Conservation (phyloP, 1,139 yeast genomes). For the Hyphopichia wangnamkhiaoensis region DNA sequence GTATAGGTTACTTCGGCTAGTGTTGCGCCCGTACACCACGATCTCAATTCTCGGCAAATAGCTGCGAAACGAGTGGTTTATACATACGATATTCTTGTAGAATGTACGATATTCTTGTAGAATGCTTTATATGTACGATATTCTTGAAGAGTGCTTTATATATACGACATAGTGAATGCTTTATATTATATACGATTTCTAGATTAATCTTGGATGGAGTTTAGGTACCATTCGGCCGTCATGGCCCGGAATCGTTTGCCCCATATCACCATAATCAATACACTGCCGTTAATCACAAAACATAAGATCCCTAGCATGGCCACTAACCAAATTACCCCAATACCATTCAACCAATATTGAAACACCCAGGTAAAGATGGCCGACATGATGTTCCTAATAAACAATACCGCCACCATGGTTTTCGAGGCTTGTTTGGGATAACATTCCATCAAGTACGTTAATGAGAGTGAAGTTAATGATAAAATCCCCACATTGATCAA, state of each 20-base stretch:
- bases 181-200: too few species aligned
- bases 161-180: too few species aligned
- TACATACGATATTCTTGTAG: too few species aligned
- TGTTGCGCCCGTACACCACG: too few species aligned
- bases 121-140: too few species aligned
- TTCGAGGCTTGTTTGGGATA: constrained; percentile 8
- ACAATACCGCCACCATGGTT: constrained; percentile 7
- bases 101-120: too few species aligned
- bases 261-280: background rate
- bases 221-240: constrained; percentile 1
- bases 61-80: too few species aligned
- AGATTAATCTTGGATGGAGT: constrained; percentile 1
- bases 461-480: background rate
- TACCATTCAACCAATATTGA: constrained; percentile 40
- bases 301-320: constrained; percentile 5
- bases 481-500: constrained; percentile 4
- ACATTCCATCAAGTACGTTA: constrained; percentile 8
- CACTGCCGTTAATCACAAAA: constrained; percentile 2
- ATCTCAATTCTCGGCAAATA: too few species aligned
- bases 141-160: too few species aligned
- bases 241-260: constrained; percentile 1
- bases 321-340: constrained; percentile 3
- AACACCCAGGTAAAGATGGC: constrained; percentile 42
- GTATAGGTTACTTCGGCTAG: too few species aligned
- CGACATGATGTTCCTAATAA: constrained; percentile 8